These are phyloP conservation scores for Solanum bulbocastanum DNA, from an alignment of 257 asterid genomes.

Conservation along the genomic window DNA sequence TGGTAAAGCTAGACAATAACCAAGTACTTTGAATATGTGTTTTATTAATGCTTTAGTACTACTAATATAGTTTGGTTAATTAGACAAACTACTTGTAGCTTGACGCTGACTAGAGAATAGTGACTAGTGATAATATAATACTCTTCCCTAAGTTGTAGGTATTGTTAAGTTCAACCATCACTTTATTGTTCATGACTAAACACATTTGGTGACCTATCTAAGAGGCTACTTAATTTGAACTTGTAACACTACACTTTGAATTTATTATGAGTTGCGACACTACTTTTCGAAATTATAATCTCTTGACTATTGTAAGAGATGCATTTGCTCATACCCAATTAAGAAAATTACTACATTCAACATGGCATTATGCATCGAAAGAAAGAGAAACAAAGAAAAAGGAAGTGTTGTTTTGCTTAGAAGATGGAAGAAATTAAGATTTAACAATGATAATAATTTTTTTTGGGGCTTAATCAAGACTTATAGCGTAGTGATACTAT, in stretches of 20 bases:
- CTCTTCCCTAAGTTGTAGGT: background rate
- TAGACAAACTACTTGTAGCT: background rate
- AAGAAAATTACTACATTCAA: no score
- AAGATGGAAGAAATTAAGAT: background rate
- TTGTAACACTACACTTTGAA: background rate
- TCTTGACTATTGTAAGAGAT: background rate
- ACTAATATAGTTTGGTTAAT: background rate
- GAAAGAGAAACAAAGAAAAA: no score
- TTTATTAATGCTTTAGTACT: background rate
- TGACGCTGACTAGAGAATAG: background rate
- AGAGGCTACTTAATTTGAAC: background rate
- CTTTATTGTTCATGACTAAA: background rate
- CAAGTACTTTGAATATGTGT: background rate
- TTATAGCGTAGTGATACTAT: background rate
- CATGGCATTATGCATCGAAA: no score
- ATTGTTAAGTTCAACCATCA: background rate
- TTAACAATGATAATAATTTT: background rate
- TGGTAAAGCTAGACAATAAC: background rate
- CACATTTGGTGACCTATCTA: background rate
- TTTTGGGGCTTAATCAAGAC: background rate
- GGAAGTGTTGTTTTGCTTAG: background rate
- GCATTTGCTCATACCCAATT: background rate
- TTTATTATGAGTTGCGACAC: background rate
- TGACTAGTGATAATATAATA: background rate
- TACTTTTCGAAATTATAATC: no score